These are phyloP conservation scores for Tricholoma bakamatsutake DNA, from an alignment of 768 basidiomycete genomes.

Conservation along the genomic window DNA sequence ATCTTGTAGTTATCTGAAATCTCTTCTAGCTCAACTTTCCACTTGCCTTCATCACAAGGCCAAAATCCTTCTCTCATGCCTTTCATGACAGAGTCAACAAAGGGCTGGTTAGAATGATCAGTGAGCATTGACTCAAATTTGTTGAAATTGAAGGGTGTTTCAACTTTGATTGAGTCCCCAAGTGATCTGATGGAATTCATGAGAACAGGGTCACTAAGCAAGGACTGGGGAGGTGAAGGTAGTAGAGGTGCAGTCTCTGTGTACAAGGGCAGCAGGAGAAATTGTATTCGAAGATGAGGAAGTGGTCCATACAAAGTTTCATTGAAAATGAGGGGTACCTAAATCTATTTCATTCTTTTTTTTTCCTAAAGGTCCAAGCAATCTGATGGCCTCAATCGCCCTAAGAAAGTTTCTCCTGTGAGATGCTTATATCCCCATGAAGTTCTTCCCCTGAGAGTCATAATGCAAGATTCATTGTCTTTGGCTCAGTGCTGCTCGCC, in stretches of 20 bases:
- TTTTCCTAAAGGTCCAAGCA: background rate
- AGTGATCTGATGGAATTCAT: background rate
- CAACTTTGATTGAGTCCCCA: background rate
- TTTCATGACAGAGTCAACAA: background rate
- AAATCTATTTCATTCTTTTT: background rate
- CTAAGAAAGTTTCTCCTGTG: no score
- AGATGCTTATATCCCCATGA: no score
- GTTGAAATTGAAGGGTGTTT: background rate
- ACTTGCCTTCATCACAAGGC: background rate
- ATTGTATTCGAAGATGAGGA: background rate
- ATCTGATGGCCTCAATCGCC: no score
- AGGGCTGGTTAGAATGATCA: background rate
- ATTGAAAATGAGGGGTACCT: background rate
- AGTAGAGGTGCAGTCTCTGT: background rate
- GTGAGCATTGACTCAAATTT: background rate
- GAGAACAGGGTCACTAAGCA: background rate
- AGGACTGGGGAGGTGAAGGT: background rate
- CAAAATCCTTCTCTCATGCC: background rate
- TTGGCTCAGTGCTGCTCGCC: no score
- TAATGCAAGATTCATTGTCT: background rate
- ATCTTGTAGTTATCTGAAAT: background rate
- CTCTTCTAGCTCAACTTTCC: background rate
- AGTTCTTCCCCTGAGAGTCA: background rate
- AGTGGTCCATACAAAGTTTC: background rate
- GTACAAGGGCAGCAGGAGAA: background rate